A percentile compares a stretch with the other conserved stretches of the same genome.
phyloP scores from a whole-genome alignment of 345 rosid species.

The Gossypium longicalyx region DNA sequence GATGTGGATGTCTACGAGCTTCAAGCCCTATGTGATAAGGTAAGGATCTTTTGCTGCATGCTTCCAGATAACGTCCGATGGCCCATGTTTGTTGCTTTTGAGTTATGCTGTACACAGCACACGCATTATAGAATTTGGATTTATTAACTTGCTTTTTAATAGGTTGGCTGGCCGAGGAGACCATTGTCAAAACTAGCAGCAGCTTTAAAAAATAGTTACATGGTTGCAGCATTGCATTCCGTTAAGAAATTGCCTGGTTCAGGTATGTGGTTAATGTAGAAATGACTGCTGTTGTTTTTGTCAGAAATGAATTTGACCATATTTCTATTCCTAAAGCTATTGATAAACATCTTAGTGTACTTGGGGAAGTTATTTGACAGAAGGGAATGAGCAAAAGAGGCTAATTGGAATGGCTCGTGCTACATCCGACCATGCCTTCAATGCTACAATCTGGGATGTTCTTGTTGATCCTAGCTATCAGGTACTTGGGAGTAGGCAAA shows the following conservation, averaged over 20 bases:
- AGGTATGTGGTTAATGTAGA: conserved; percentile 40
- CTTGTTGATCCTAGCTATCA: conserved; percentile 94
- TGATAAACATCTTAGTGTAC: conserved; percentile 85
- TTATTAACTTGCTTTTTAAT: conserved; percentile 7
- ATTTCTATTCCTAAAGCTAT: conserved; percentile 37
- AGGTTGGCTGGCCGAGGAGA: conserved; percentile 98
- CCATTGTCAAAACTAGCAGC: conserved; percentile 79
- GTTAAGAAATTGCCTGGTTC: conserved; percentile 48
- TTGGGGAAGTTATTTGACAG: conserved; percentile 96
- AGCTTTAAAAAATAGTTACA: conserved; percentile 89
- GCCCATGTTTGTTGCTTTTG: neutral
- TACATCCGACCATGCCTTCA: conserved; percentile 95
- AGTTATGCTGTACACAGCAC: neutral
- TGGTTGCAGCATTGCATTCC: conserved; percentile 89
- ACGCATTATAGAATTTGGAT: neutral
- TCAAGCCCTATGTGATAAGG: conserved; percentile 88
- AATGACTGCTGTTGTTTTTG: neutral
- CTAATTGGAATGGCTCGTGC: conserved; percentile 98
- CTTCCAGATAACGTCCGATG: neutral
- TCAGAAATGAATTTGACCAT: neutral
- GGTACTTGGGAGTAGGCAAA: conserved; percentile 33
- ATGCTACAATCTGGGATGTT: conserved; percentile 99
- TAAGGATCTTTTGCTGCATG: conserved; percentile 13
- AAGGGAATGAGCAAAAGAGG: conserved; percentile 56
- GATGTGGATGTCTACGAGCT: conserved; percentile 90